Evolutionary conservation across 768 basidiomycete genomes (phyloP).

Genomic region (Boletus vermiculosoides): DNA sequence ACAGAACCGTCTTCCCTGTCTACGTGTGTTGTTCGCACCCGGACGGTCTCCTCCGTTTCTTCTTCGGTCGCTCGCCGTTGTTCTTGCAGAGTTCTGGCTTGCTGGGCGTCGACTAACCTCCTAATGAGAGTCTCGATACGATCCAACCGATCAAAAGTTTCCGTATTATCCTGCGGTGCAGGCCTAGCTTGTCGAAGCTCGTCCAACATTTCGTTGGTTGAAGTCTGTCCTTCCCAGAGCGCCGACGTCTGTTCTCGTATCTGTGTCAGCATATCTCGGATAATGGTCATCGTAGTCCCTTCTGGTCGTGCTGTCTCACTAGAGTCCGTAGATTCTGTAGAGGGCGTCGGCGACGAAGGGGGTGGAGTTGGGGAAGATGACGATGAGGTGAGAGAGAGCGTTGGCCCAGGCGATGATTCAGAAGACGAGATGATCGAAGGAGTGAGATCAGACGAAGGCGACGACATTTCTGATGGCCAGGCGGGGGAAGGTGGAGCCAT

Average conservation of each 20-base stretch:
- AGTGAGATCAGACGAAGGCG: constrained; percentile 28
- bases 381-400: constrained; percentile 40
- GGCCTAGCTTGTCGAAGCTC: constrained; percentile 53
- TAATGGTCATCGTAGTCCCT: constrained; percentile 38
- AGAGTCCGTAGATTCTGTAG: constrained; percentile 29
- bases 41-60: constrained; percentile 18
- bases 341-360: constrained; percentile 38
- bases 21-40: constrained; percentile 12
- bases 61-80: not conserved
- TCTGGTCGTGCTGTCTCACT: constrained; percentile 39
- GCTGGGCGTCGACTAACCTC: constrained; percentile 7
- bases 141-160: constrained; percentile 32
- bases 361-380: constrained; percentile 35
- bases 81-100: constrained; percentile 1
- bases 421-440: constrained; percentile 36
- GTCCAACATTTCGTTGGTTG: constrained; percentile 60
- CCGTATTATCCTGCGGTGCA: constrained; percentile 40
- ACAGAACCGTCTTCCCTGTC: constrained; percentile 24
- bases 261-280: constrained; percentile 54
- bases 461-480: constrained; percentile 35
- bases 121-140: constrained; percentile 26
- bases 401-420: constrained; percentile 35
- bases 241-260: constrained; percentile 59
- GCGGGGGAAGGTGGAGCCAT: constrained; percentile 36
- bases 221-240: constrained; percentile 60